Evolutionary conservation across 345 rosid genomes (phyloP).

Genomic region (Mangifera indica): DNA sequence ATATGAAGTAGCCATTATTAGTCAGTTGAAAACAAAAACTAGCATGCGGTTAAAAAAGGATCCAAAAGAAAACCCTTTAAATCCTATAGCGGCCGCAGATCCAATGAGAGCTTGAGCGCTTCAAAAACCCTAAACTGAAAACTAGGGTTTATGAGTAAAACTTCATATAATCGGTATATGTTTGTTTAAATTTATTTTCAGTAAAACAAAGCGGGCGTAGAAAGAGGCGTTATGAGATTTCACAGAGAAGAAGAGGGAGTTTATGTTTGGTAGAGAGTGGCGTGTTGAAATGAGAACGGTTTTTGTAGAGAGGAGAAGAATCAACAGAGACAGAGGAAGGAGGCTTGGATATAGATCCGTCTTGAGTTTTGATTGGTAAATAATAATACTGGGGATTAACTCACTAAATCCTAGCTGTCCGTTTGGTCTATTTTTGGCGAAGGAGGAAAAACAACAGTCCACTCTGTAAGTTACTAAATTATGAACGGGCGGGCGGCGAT

Average conservation of each 20-base stretch:
- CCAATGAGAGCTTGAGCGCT: neutral
- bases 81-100: slow-evolving; percentile 10
- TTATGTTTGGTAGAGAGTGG: no score
- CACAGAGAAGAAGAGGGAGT: no score
- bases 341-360: neutral
- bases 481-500: no score
- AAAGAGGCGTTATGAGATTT: no score
- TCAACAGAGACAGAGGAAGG: neutral
- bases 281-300: neutral
- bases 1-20: slow-evolving; percentile 53
- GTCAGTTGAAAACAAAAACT: slow-evolving; percentile 19
- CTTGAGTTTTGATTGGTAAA: neutral
- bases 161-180: neutral
- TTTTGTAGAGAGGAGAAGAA: neutral
- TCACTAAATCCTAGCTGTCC: neutral
- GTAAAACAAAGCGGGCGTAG: no score
- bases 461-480: neutral
- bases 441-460: neutral
- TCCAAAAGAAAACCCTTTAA: slow-evolving; percentile 1
- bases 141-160: slow-evolving; percentile 2
- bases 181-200: neutral
- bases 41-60: slow-evolving; percentile 7
- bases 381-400: neutral
- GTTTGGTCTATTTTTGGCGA: neutral
- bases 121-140: slow-evolving; percentile 12